Evolutionary conservation across 495 filamentous ascomycete species (phyloP).

Genomic region (Hapsidospora chrysogenum): DNA sequence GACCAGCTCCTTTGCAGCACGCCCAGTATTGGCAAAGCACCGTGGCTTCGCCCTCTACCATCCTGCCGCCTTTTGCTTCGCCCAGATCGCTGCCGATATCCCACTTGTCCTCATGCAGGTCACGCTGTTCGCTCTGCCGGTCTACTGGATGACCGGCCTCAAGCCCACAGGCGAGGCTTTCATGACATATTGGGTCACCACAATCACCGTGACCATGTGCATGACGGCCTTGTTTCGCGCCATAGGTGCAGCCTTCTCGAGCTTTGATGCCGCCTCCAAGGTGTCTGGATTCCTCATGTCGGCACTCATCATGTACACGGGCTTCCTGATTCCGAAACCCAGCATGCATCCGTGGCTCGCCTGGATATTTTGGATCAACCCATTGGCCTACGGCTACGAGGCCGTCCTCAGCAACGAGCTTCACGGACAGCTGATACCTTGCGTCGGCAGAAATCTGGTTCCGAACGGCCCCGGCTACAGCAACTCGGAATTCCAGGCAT

Average conservation of each 20-base stretch:
- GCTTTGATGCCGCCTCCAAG: slow-evolving; percentile 41
- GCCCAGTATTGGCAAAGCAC: slow-evolving; percentile 68
- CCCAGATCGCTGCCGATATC: slow-evolving; percentile 59
- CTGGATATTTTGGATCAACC: slow-evolving; percentile 66
- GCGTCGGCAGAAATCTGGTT: slow-evolving; percentile 34
- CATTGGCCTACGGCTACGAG: slow-evolving; percentile 60
- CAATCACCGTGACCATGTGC: slow-evolving; percentile 35
- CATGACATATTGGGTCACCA: slow-evolving; percentile 55
- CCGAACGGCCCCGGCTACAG: slow-evolving; percentile 39
- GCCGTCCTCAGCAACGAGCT: slow-evolving; percentile 54
- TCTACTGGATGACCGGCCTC: slow-evolving; percentile 69
- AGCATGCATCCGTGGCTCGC: slow-evolving; percentile 63
- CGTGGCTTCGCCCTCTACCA: slow-evolving; percentile 74
- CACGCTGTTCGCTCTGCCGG: slow-evolving; percentile 50
- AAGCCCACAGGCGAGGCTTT: slow-evolving; percentile 57
- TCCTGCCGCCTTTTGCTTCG: slow-evolving; percentile 62
- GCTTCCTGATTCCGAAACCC: slow-evolving; percentile 51
- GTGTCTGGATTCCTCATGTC: slow-evolving; percentile 37
- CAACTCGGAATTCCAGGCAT: slow-evolving; percentile 37
- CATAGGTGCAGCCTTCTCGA: slow-evolving; percentile 46
- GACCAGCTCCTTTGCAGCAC: slow-evolving; percentile 48
- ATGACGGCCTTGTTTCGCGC: slow-evolving; percentile 12
- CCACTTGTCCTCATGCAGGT: slow-evolving; percentile 58
- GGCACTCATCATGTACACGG: slow-evolving; percentile 60
- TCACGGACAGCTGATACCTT: slow-evolving; percentile 31